Conservation (phyloP, 805 yeast genomes). For the Wickerhamiella hasegawae region DNA sequence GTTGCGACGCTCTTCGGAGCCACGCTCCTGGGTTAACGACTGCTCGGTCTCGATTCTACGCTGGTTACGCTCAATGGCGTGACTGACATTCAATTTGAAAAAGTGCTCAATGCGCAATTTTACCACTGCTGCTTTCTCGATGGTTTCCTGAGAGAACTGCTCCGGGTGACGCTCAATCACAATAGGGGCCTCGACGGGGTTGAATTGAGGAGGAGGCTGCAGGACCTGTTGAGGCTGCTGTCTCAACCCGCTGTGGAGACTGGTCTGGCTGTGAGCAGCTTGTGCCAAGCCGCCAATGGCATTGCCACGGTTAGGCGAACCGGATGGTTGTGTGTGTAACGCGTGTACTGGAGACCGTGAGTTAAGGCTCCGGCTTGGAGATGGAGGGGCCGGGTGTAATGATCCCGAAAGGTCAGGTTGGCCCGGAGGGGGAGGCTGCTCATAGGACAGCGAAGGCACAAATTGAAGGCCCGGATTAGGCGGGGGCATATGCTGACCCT, state of each 20-base stretch:
- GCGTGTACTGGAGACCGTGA: background rate
- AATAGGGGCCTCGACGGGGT: too few relatives aligned
- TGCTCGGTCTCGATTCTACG: conserved; percentile 76
- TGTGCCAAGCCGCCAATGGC: background rate
- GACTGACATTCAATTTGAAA: conserved; percentile 70
- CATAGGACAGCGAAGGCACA: background rate
- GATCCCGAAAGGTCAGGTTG: background rate
- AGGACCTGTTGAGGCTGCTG: background rate
- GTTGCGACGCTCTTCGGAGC: conserved; percentile 72
- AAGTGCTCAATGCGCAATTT: conserved; percentile 70
- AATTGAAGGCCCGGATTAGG: background rate
- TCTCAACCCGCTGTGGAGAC: background rate
- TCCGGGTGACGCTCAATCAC: conserved; percentile 77
- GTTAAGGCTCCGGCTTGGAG: background rate
- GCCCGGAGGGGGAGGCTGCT: conserved; percentile 1
- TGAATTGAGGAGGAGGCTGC: too few relatives aligned
- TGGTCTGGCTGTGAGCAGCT: background rate
- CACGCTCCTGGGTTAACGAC: conserved; percentile 47
- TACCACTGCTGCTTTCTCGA: conserved; percentile 71
- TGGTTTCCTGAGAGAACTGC: conserved; percentile 51
- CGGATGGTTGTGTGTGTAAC: background rate
- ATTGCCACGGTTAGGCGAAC: background rate
- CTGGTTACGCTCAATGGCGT: conserved; percentile 92
- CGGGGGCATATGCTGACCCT: conserved; percentile 7
- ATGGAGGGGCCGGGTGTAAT: background rate